Conservation (phyloP, 805 yeast genomes). For the Nakazawaea molendinolei region DNA sequence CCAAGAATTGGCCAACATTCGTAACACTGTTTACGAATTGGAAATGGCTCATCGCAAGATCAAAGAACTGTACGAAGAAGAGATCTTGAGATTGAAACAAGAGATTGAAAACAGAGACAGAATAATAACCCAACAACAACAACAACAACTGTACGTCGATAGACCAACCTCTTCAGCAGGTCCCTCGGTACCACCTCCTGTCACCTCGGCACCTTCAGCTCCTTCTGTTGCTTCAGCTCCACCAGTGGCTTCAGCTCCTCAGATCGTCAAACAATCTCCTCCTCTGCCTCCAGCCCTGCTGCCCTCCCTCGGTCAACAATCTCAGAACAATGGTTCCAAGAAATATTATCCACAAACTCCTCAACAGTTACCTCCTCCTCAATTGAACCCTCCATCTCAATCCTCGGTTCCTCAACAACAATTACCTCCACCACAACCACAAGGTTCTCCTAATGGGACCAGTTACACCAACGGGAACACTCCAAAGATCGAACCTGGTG, state of each 20-base stretch:
- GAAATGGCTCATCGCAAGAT: conserved; percentile 92
- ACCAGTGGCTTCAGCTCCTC: no score
- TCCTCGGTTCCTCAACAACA: conserved; percentile 18
- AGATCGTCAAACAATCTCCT: conserved; percentile 28
- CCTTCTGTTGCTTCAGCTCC: conserved; percentile 28
- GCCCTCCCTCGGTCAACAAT: conserved; percentile 15
- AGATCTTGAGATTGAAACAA: conserved; percentile 75
- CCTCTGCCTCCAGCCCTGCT: no score
- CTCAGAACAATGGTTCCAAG: conserved; percentile 9
- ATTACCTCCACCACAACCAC: conserved; percentile 20
- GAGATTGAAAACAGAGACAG: conserved; percentile 81
- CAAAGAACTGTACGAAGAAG: conserved; percentile 95
- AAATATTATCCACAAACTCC: conserved; percentile 19
- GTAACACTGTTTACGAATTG: conserved; percentile 89
- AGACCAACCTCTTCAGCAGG: conserved; percentile 3
- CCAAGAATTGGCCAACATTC: conserved; percentile 86
- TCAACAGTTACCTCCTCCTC: conserved; percentile 30
- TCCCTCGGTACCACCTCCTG: conserved; percentile 17
- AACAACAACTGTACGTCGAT: conserved; percentile 17
- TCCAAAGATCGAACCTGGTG: conserved; percentile 17
- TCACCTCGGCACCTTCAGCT: conserved; percentile 23
- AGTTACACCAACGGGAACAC: conserved; percentile 12
- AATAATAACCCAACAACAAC: conserved; percentile 35
- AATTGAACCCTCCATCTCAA: conserved; percentile 18
- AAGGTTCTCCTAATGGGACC: conserved; percentile 9